Base-by-base conservation (phyloP, 208 protist species). In the Lotmaria passim region DNA sequence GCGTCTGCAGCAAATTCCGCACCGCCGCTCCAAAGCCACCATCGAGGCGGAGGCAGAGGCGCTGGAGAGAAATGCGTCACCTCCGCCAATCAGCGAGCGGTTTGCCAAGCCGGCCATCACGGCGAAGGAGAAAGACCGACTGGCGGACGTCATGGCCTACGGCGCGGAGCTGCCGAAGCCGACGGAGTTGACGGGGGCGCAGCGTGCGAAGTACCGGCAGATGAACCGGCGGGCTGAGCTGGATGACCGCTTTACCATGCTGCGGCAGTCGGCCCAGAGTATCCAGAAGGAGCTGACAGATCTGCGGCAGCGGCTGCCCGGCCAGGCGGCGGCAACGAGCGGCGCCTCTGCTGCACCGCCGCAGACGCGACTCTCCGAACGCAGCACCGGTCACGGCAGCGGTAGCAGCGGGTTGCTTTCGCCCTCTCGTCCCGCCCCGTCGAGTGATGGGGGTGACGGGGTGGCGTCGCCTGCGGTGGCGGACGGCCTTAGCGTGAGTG, bases 121-220 rank as follows among this genome's bases (percentile, higher is more conserved):
- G 1, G 79, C 88, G 7, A 75, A 51, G 3, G 92, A 96, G 68
- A 96, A 96, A 75, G 89, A 93, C 41, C 83, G 88, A 28, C 81
- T 96, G 28, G 81, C 71, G 14, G 79, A 93, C 34, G 83, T 95
- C 24, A 93, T 96, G 80, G 69, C 88, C 24, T 94, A 91, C 64
- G 92, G 92, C 15, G 57, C 74, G 26, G 80, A 90, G 59, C 83
- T 94, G 39, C 75, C 75, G 1, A 80, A 86, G 64, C 81, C 84
- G 53, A 53, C 48, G 56, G 73, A 82, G 59, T 69, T 94, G 39
- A 93, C 91, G 0, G 91, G 89, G 1, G 83, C 68, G 4, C 87
- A 93, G 62, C 82, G 81, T 4, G 82, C 74, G 0, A 77, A 83
- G 28, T 86, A 83, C 52, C 59, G 73, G 28, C 52, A 79, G 48